These are phyloP conservation scores for Lunasporangiospora selenospora DNA, from an alignment of 192 early-diverging fungal genomes.

Conservation along the genomic window DNA sequence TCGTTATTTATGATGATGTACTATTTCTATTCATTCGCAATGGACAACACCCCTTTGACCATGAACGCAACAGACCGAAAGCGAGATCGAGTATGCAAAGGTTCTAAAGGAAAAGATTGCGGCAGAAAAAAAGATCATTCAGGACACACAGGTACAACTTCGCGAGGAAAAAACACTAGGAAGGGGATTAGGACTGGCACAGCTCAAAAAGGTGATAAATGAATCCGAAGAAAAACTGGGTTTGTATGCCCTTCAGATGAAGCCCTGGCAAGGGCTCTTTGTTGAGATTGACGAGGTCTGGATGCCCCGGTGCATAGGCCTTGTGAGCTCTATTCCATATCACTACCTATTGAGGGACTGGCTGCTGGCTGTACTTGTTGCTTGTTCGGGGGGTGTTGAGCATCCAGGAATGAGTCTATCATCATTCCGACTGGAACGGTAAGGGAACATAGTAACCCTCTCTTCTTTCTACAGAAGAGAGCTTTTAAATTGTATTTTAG, in stretches of 20 bases:
- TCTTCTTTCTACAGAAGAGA: no score
- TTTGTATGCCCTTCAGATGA: slow-evolving; percentile 68
- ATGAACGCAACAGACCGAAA: slow-evolving; percentile 47
- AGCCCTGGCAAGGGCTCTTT: slow-evolving; percentile 60
- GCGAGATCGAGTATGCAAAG: slow-evolving; percentile 39
- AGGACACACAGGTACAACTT: slow-evolving; percentile 6
- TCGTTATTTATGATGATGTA: no score
- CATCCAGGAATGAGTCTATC: slow-evolving; percentile 36
- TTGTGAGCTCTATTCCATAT: slow-evolving; percentile 77
- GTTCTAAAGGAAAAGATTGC: slow-evolving; percentile 31
- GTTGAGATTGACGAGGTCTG: slow-evolving; percentile 69
- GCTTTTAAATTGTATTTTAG: no score
- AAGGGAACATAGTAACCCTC: no score
- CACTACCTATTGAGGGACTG: slow-evolving; percentile 79
- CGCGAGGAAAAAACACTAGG: slow-evolving; percentile 35
- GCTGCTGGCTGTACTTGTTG: slow-evolving; percentile 66
- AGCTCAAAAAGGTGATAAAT: slow-evolving; percentile 29
- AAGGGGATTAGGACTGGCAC: slow-evolving; percentile 1
- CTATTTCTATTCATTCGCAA: no score
- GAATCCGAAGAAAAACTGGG: slow-evolving; percentile 75
- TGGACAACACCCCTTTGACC: no score
- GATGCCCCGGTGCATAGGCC: slow-evolving; percentile 70
- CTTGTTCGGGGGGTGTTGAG: slow-evolving; percentile 60
- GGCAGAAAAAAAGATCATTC: slow-evolving; percentile 9
- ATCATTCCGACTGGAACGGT: slow-evolving; percentile 65